Percentiles rank a stretch among this genome's conserved stretches.
Conservation (phyloP, 306 rosid species). For the Senna tora region DNA sequence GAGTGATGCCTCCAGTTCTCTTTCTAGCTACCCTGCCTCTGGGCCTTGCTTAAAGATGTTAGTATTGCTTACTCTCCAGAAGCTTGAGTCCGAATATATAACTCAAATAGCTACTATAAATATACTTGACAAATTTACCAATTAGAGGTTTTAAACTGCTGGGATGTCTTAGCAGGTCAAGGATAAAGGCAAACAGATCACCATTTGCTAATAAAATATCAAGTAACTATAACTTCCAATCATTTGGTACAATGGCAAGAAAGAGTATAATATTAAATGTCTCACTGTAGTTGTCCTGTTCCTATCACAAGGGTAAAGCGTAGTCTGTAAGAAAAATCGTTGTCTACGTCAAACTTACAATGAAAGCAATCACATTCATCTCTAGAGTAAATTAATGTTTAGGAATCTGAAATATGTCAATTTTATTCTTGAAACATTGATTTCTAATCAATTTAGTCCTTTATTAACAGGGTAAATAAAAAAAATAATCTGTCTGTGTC, state of each 20-base stretch:
- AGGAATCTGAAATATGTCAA: too few relatives aligned
- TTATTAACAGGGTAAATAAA: too few relatives aligned
- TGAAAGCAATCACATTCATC: neutral
- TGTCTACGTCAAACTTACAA: neutral
- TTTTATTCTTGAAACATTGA: too few relatives aligned
- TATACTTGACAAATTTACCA: neutral
- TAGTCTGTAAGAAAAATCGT: neutral
- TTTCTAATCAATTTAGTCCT: too few relatives aligned
- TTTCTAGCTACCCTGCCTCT: neutral
- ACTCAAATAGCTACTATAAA: too few relatives aligned
- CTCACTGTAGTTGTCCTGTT: too few relatives aligned
- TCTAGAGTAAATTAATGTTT: too few relatives aligned
- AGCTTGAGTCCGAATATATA: neutral
- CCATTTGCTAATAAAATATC: too few relatives aligned
- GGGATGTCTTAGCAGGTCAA: neutral
- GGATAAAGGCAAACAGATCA: neutral
- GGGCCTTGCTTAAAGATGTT: neutral
- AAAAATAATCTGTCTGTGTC: too few relatives aligned
- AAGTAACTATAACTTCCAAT: neutral
- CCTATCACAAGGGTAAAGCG: neutral
- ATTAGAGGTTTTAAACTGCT: neutral
- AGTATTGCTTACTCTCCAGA: neutral
- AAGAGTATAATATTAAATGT: neutral
- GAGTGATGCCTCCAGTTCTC: neutral
- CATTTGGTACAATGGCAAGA: neutral